phyloP scores from a whole-genome alignment of 1,284 basidiomycete species.

The Somion occarium region DNA sequence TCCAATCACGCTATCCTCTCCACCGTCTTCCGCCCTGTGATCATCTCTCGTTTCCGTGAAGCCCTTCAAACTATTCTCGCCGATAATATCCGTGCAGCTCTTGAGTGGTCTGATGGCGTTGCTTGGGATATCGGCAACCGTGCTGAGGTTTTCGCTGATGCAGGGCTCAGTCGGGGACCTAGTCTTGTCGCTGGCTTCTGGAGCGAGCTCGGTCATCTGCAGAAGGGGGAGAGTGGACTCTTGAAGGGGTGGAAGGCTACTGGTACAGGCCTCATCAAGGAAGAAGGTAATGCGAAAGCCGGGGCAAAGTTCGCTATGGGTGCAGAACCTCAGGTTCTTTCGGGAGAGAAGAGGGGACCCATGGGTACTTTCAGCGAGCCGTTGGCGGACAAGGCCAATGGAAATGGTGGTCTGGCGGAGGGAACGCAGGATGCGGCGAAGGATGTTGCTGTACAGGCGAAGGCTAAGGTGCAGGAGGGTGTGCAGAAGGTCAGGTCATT shows the following conservation, averaged over 20 bases:
- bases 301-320: constrained; percentile 55
- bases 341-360: constrained; percentile 60
- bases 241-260: constrained; percentile 48
- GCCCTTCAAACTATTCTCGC: constrained; percentile 52
- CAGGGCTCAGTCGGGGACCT: constrained; percentile 45
- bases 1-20: constrained; percentile 59
- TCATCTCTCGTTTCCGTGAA: constrained; percentile 48
- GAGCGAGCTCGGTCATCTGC: constrained; percentile 59
- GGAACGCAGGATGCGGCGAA: constrained; percentile 12
- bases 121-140: constrained; percentile 54
- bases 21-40: constrained; percentile 55
- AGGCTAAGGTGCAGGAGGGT: constrained; percentile 32
- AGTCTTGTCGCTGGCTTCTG: constrained; percentile 52
- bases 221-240: constrained; percentile 32
- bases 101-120: constrained; percentile 49
- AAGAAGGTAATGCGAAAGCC: constrained; percentile 34
- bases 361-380: constrained; percentile 48
- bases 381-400: constrained; percentile 28
- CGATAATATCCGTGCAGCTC: constrained; percentile 43
- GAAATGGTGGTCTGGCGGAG: constrained; percentile 15
- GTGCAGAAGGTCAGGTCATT: constrained; percentile 41
- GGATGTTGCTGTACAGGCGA: constrained; percentile 26
- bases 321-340: constrained; percentile 63
- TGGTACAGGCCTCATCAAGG: constrained; percentile 55
- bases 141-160: constrained; percentile 58